Conservation (phyloP, 257 asterid genomes). For the Nicotiana undulata region DNA sequence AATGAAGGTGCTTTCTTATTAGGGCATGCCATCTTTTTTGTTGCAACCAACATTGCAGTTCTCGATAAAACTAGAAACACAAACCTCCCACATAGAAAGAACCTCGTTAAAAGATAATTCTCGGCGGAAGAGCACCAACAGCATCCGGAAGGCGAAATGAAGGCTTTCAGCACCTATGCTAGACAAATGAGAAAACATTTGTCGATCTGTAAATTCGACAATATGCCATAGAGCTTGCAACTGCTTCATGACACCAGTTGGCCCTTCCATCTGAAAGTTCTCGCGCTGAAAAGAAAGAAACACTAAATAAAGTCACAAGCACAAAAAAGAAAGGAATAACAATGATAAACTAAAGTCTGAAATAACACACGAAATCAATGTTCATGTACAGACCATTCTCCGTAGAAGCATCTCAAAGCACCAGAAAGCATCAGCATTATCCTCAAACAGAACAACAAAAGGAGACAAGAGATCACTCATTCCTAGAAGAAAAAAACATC, state of each 20-base stretch:
- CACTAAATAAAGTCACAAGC: constrained; percentile 7
- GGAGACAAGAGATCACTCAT: constrained; percentile 98
- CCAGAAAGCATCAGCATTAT: constrained; percentile 98
- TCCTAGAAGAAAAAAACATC: constrained; percentile 35
- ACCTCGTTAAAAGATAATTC: constrained; percentile 88
- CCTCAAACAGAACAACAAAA: constrained; percentile 94
- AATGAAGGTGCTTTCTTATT: neutral
- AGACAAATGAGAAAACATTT: constrained; percentile 80
- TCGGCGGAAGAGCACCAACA: constrained; percentile 97
- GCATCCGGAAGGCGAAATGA: constrained; percentile 98
- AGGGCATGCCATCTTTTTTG: neutral
- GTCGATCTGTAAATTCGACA: constrained; percentile 81
- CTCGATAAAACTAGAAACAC: constrained; percentile 23
- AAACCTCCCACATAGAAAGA: constrained; percentile 98
- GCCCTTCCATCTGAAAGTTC: constrained; percentile 93
- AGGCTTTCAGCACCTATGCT: constrained; percentile 94
- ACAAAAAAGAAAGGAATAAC: neutral
- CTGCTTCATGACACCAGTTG: constrained; percentile 97
- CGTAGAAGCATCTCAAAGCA: constrained; percentile 98
- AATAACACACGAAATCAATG: neutral
- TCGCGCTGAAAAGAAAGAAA: constrained; percentile 54
- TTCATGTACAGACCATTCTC: constrained; percentile 52
- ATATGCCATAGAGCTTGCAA: constrained; percentile 91
- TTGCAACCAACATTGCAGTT: neutral
- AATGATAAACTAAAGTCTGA: neutral